Evolutionary conservation across 2,329 filamentous ascomycete genomes (phyloP), one percentile per base, ranked within the genome.

Genomic region (Colletotrichum sp.): DNA sequence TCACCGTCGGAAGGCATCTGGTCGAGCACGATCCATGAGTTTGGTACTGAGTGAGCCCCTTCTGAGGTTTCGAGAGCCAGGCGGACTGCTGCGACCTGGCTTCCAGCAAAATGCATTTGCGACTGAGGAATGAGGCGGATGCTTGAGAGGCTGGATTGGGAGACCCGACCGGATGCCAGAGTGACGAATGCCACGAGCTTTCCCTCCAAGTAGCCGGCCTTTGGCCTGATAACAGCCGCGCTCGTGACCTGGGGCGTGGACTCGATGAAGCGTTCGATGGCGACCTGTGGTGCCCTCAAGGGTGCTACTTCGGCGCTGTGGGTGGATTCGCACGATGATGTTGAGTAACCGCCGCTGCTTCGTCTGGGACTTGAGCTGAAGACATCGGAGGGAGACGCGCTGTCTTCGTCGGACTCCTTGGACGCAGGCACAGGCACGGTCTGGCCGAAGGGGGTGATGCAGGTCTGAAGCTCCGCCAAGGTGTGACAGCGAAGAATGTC

Each of bases 151-250:
- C 67, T 76, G 68, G 71, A 72, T 32, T 71, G n/a, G 80, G 77
- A 34, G 79, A 80, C 44, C 78, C 78, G 8, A 81, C 79, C n/a
- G 75, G 81, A 81, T 21, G 76, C 64, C 59, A 89, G 80, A 26
- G 85, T 87, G 78, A 90, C 78, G 68, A 90, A 84, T 52, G 87
- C 89, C 34, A 90, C 86, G 36, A 87, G 81, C 76, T 87, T 88
- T 16, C 86, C 88, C 76, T 90, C 88, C 63, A 90, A 87, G 16
- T 87, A 84, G 10, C 89, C 89, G 12, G 89, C 88, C 72, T 85
- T 87, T 21, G 89, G 89, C 34, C 82, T 85, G 26, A 90, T 82
- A 16, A 89, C 81, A 57, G 84, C 85, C 16, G 86, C 85, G 75
- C 82, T 84, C 30, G 83, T 84, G 16, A 90, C 84, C 24, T 84